Conservation (phyloP, 169 alveolate species). For the Miamiensis avidus region DNA sequence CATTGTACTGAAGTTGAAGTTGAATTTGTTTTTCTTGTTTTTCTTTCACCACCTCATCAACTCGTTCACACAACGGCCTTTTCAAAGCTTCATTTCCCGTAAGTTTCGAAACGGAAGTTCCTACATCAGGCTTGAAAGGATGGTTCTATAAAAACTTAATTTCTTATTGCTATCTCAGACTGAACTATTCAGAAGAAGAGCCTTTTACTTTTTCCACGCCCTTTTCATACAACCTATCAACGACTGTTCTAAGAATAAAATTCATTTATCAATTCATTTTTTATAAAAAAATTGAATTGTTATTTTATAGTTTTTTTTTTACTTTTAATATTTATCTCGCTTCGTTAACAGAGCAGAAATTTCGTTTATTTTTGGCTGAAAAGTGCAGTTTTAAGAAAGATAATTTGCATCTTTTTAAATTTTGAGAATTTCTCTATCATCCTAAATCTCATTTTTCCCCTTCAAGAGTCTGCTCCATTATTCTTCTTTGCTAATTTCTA, state of each 20-base stretch:
- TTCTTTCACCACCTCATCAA: constrained; percentile 40
- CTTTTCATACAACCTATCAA: constrained; percentile 38
- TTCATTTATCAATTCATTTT: background rate
- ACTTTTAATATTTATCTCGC: constrained; percentile 1
- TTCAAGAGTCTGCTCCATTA: constrained; percentile 43
- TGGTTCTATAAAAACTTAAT: background rate
- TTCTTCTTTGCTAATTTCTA: constrained; percentile 39
- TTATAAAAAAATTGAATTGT: no score
- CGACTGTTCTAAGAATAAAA: constrained; percentile 20
- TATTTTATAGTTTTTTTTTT: background rate
- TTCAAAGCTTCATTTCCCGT: constrained; percentile 30
- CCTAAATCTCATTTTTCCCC: constrained; percentile 21
- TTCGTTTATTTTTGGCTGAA: constrained; percentile 30
- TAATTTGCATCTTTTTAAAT: constrained; percentile 20
- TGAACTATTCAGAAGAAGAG: no score
- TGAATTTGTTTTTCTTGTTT: constrained; percentile 33
- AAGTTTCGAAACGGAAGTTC: constrained; percentile 1
- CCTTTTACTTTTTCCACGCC: constrained; percentile 29
- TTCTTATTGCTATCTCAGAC: background rate
- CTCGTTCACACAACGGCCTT: constrained; percentile 41
- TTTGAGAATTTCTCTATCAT: constrained; percentile 33
- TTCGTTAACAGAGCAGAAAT: constrained; percentile 15
- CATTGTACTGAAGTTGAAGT: constrained; percentile 11
- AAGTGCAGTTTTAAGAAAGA: constrained; percentile 35
- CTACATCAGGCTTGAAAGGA: constrained; percentile 37